phyloP scores from a whole-genome alignment of 495 filamentous ascomycete species.

The Bathelium albidoporum region DNA sequence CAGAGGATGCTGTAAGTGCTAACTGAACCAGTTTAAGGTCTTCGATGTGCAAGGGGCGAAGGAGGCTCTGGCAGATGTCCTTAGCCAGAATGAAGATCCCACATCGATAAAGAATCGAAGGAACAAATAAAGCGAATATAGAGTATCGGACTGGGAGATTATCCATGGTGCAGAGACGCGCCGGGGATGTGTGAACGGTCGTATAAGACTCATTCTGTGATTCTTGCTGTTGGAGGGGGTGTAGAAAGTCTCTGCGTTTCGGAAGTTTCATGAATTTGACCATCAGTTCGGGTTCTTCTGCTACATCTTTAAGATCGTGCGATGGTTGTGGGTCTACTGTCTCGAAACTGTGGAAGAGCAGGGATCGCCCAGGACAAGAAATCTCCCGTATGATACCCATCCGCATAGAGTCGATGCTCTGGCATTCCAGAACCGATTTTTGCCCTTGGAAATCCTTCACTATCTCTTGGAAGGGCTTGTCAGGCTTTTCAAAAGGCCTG shows the following conservation, averaged over 20 bases:
- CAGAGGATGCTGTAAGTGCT: constrained; percentile 59
- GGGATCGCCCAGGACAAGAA: background rate
- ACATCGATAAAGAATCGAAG: constrained; percentile 61
- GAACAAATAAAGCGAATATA: constrained; percentile 61
- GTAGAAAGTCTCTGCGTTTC: constrained; percentile 52
- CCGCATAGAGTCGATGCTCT: background rate
- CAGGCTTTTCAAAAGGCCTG: constrained; percentile 23
- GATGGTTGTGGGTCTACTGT: background rate
- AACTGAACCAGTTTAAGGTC: constrained; percentile 52
- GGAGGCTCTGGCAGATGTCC: constrained; percentile 48
- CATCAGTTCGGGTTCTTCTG: background rate
- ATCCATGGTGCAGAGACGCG: constrained; percentile 37
- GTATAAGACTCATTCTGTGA: constrained; percentile 21
- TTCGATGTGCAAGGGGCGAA: constrained; percentile 43
- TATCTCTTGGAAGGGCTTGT: background rate
- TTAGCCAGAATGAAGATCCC: constrained; percentile 55
- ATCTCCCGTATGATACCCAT: background rate
- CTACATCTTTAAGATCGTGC: background rate
- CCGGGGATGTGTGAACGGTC: constrained; percentile 15
- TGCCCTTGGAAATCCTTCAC: background rate
- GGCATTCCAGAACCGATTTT: constrained; percentile 14
- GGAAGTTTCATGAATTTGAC: constrained; percentile 37
- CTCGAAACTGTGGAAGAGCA: background rate
- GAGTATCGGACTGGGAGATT: constrained; percentile 49
- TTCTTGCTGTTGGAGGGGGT: constrained; percentile 23